These are phyloP conservation scores for Sporisorium scitamineum DNA, from an alignment of 1,284 basidiomycete species.

Conservation along the genomic window DNA sequence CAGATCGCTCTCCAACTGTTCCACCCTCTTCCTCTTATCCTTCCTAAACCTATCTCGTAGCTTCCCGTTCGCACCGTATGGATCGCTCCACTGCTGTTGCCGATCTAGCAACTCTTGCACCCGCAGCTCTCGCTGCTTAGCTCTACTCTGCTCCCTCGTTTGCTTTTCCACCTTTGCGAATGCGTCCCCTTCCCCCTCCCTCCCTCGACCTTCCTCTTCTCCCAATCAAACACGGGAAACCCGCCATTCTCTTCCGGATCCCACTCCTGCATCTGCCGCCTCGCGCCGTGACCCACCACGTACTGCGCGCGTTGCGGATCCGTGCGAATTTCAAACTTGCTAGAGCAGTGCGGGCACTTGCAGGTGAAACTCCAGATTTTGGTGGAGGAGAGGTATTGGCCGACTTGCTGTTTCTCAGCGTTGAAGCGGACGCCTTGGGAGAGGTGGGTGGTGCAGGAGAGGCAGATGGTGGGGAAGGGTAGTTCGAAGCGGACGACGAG, in stretches of 20 bases:
- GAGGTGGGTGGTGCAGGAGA: conserved; percentile 42
- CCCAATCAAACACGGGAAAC: conserved; percentile 82
- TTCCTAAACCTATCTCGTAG: conserved; percentile 84
- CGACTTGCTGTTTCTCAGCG: conserved; percentile 96
- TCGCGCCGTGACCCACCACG: conserved; percentile 88
- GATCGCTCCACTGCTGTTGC: conserved; percentile 83
- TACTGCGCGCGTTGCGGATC: conserved; percentile 97
- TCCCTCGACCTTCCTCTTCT: conserved; percentile 73
- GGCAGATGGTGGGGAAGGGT: conserved; percentile 98
- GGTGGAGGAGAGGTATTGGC: conserved; percentile 91
- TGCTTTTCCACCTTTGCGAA: conserved; percentile 89
- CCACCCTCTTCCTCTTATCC: conserved; percentile 82
- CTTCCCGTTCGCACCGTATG: conserved; percentile 80
- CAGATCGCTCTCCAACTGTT: conserved; percentile 78
- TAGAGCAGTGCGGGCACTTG: conserved; percentile 93
- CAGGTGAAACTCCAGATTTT: conserved; percentile 94
- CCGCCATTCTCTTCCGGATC: conserved; percentile 94
- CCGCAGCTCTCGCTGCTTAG: conserved; percentile 79
- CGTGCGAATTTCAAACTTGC: conserved; percentile 96
- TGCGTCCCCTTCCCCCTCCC: conserved; percentile 77
- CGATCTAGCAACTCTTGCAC: conserved; percentile 81
- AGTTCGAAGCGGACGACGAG: conserved; percentile 83
- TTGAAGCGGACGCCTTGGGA: conserved; percentile 80
- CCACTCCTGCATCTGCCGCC: conserved; percentile 94
- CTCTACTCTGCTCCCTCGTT: conserved; percentile 80